These are phyloP conservation scores for Lodderomyces oxycetoniae DNA, from an alignment of 1,139 yeast species.

Conservation along the genomic window DNA sequence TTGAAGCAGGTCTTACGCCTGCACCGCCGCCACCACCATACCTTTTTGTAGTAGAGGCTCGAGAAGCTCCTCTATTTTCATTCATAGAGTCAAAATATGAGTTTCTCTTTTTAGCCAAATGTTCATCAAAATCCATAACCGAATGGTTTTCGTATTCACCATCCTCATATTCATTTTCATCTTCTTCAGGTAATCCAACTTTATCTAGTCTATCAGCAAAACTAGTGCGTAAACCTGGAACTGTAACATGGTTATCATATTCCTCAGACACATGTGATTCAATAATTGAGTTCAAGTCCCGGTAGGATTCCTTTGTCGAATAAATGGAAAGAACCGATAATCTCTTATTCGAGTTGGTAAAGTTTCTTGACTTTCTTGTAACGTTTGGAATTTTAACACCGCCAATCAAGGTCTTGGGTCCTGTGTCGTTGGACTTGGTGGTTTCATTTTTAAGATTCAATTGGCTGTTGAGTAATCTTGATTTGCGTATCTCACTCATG, in stretches of 20 bases:
- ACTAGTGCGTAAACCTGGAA: conserved; percentile 35
- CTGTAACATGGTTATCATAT: conserved; percentile 19
- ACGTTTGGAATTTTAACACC: conserved; percentile 67
- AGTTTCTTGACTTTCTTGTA: conserved; percentile 61
- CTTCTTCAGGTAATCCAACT: conserved; percentile 28
- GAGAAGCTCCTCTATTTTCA: conserved; percentile 20
- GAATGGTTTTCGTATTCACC: conserved; percentile 36
- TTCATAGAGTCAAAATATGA: conserved; percentile 29
- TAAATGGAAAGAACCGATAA: conserved; percentile 65
- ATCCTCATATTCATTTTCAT: conserved; percentile 18
- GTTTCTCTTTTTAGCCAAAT: conserved; percentile 36
- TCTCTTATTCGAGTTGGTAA: conserved; percentile 60
- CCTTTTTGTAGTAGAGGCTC: conserved; percentile 21
- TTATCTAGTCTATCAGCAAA: conserved; percentile 43
- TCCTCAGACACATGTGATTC: conserved; percentile 22
- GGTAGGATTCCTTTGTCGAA: conserved; percentile 62
- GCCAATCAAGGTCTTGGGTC: conserved; percentile 42
- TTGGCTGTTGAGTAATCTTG: conserved; percentile 42
- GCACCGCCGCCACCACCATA: conserved; percentile 17
- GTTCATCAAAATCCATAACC: conserved; percentile 42
- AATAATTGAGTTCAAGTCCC: conserved; percentile 54
- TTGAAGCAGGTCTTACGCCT: conserved; percentile 28
- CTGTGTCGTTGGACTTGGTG: not conserved
- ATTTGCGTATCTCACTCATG: conserved; percentile 41
- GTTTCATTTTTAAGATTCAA: conserved; percentile 23